Conservation (phyloP, 2,329 filamentous ascomycete genomes). For the Talaromyces atroroseus region DNA sequence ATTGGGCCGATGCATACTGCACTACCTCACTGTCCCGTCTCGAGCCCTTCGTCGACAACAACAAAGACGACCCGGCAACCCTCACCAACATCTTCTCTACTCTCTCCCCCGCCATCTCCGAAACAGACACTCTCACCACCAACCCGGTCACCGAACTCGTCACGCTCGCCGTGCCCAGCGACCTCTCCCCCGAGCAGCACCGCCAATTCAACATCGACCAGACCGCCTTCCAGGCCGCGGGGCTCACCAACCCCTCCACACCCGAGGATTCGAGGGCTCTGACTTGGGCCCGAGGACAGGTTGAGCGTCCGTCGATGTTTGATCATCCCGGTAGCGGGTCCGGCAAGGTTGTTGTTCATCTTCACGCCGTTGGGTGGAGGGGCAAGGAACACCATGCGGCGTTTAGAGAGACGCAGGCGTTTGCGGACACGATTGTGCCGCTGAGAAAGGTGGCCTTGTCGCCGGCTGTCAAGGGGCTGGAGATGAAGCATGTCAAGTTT, state of each 20-base stretch:
- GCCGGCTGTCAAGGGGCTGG: constrained; percentile 31
- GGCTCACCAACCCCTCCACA: constrained; percentile 26
- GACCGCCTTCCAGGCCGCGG: constrained; percentile 21
- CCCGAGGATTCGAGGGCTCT: constrained; percentile 22
- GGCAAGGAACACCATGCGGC: constrained; percentile 46
- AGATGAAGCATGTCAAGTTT: constrained; percentile 44
- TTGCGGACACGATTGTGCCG: constrained; percentile 36
- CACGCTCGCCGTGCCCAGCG: constrained; percentile 39
- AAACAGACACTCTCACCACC: constrained; percentile 25
- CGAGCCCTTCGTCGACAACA: constrained; percentile 20
- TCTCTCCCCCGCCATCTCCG: constrained; percentile 24
- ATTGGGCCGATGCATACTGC: constrained; percentile 29
- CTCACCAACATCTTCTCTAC: constrained; percentile 26
- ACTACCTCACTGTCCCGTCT: constrained; percentile 19
- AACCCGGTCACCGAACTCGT: constrained; percentile 48
- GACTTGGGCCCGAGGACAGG: constrained; percentile 32
- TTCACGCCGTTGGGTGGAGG: constrained; percentile 49
- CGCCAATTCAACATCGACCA: constrained; percentile 7
- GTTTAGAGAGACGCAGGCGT: constrained; percentile 42
- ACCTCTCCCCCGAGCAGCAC: constrained; percentile 18
- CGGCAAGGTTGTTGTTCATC: constrained; percentile 38
- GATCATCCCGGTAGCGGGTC: constrained; percentile 33
- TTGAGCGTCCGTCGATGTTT: constrained; percentile 30
- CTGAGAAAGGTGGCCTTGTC: constrained; percentile 38
- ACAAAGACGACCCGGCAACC: constrained; percentile 11